Base-by-base conservation (phyloP, 177 flowering plant species). In the Tripterygium wilfordii region DNA sequence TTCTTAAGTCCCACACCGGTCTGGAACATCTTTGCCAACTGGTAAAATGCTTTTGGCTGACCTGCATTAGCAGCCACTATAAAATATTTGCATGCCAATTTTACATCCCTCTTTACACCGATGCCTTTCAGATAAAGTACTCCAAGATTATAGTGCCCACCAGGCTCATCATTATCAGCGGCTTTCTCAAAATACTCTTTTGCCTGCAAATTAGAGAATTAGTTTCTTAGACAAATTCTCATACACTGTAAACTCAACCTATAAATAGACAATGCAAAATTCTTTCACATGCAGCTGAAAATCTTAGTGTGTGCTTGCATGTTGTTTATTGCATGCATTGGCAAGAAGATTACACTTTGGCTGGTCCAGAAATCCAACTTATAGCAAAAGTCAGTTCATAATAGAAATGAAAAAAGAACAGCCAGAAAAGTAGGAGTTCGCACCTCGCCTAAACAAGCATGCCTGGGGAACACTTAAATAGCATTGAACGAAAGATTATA, bases 1-100 rank as follows among this genome's bases (percentile, higher is more conserved):
- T 74, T 83, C 70, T 79, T 87, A 21, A 94, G 80, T 42, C 90
- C 99, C 25, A 87, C 76, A 12, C 95, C 99, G n/a, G 77, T 78
- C 28, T 94, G 99, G 60, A 87, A 94, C 97, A 94, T 94, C 71
- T 85, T 94, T 17, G 88, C 99, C 56, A 94, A 57, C 67, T 94
- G 97, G 62, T 85, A 94, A 61, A 83, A 82, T 65, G 97, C 99
- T 78, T 90, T 90, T 33, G 96, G 95, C 57, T 94, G 97, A 40
- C 97, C 97, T 36, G 63, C 70, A 67, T 82, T 85, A 42, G 88
- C 83, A 58, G 99, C 97, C 28, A 66, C 36, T 10, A 82, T 60
- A 49, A 94, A 89, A 54, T 49, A 63, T 30, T 68, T 65, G 62
- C 74, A 66, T 40, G 99, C 97, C 24, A 47, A 7, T 51, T 56